phyloP scores from a whole-genome alignment of 495 filamentous ascomycete genomes.

The Aspergillus bridgeri region DNA sequence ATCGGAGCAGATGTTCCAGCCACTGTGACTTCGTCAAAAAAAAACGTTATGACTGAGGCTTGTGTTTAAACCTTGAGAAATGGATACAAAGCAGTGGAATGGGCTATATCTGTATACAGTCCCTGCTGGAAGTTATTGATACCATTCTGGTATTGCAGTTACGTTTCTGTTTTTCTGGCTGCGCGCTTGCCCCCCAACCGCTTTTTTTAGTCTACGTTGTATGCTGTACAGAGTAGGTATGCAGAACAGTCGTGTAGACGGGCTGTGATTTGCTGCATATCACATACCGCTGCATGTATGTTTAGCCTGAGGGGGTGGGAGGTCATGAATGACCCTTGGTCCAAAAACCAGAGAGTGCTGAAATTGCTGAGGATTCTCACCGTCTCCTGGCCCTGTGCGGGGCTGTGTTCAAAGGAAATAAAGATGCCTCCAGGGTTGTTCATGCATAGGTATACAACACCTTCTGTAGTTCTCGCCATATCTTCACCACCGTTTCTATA shows the following conservation, averaged over 20 bases:
- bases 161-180: conserved; percentile 11
- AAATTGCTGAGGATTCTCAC: conserved; percentile 11
- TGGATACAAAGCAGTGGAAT: no score
- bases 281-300: conserved; percentile 1
- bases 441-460: conserved; percentile 12
- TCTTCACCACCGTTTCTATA: background rate
- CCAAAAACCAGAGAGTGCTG: conserved; percentile 10
- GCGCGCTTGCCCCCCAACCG: background rate
- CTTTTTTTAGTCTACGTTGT: no score
- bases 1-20: background rate
- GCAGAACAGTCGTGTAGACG: no score
- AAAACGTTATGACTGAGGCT: no score
- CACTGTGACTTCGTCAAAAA: no score
- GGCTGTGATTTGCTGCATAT: no score
- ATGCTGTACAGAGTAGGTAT: no score
- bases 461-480: conserved; percentile 2
- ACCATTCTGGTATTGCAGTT: background rate
- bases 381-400: conserved; percentile 17
- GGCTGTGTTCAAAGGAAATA: conserved; percentile 2
- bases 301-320: background rate
- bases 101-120: no score
- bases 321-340: conserved; percentile 15
- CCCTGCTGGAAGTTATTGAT: no score
- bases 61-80: no score
- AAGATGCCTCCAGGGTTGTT: conserved; percentile 7